These are phyloP conservation scores for Yamadazyma triangularis DNA, from an alignment of 1,139 yeast species.

Conservation along the genomic window DNA sequence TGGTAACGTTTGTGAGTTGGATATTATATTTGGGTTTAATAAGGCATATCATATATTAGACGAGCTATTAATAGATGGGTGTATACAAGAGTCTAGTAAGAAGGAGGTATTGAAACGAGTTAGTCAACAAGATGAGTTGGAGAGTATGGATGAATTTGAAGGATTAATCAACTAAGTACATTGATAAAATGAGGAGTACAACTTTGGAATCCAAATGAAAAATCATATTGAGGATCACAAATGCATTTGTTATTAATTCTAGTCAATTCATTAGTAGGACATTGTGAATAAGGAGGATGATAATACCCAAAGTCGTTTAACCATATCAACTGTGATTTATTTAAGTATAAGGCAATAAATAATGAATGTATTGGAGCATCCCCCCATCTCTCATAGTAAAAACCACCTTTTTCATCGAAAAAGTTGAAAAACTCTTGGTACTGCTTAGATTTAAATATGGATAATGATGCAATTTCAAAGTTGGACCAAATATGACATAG, in stretches of 20 bases:
- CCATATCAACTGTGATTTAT: slow-evolving; percentile 24
- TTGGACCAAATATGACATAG: slow-evolving; percentile 39
- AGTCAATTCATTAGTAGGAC: slow-evolving; percentile 20
- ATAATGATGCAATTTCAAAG: slow-evolving; percentile 31
- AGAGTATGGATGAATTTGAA: slow-evolving; percentile 50
- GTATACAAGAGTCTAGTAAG: slow-evolving; percentile 78
- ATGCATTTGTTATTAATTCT: slow-evolving; percentile 20
- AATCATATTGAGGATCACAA: slow-evolving; percentile 31
- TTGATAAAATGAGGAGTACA: slow-evolving; percentile 25
- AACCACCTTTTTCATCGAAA: slow-evolving; percentile 30
- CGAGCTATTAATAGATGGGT: slow-evolving; percentile 81
- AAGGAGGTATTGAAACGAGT: slow-evolving; percentile 75
- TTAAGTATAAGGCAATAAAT: slow-evolving; percentile 21
- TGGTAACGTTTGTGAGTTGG: slow-evolving; percentile 94
- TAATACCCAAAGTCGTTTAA: slow-evolving; percentile 29
- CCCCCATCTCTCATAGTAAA: slow-evolving; percentile 40
- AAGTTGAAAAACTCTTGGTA: slow-evolving; percentile 23
- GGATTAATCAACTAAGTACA: slow-evolving; percentile 6
- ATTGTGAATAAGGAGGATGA: slow-evolving; percentile 32
- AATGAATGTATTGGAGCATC: slow-evolving; percentile 38
- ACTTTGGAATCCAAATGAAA: slow-evolving; percentile 22
- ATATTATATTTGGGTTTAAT: slow-evolving; percentile 90
- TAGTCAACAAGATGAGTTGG: slow-evolving; percentile 68
- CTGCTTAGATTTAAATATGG: slow-evolving; percentile 17
- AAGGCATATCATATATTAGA: slow-evolving; percentile 91